Conservation (phyloP, 257 asterid genomes). For the Orobanche coerulescens region DNA sequence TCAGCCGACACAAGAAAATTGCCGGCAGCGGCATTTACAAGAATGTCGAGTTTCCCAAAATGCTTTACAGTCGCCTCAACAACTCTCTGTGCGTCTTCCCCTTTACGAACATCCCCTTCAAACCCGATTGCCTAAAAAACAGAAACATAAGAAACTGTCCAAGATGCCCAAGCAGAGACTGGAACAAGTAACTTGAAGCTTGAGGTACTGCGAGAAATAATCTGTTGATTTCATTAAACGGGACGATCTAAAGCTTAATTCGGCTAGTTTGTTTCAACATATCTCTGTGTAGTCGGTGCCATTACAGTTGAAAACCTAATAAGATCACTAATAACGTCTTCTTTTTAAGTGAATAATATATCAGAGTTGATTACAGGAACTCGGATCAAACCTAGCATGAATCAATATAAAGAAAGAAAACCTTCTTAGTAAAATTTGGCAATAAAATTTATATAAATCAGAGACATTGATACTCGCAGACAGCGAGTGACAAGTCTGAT, state of each 20-base stretch:
- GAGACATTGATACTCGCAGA: too few species aligned
- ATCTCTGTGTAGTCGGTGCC: too few species aligned
- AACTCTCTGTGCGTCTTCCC: slow-evolving; percentile 66
- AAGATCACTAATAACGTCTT: not conserved
- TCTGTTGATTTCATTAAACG: too few species aligned
- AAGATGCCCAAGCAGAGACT: too few species aligned
- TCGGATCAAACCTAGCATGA: not conserved
- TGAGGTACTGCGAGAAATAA: too few species aligned
- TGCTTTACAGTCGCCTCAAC: slow-evolving; percentile 63
- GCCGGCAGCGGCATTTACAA: slow-evolving; percentile 93
- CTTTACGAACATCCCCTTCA: slow-evolving; percentile 76
- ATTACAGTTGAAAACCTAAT: not conserved
- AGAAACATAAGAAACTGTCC: not conserved
- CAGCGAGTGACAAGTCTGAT: too few species aligned
- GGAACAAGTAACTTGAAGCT: too few species aligned
- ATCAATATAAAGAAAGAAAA: too few species aligned
- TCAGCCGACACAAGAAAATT: slow-evolving; percentile 79
- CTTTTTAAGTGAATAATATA: not conserved
- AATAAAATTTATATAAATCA: too few species aligned
- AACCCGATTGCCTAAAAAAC: slow-evolving; percentile 68
- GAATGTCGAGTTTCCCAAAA: slow-evolving; percentile 85
- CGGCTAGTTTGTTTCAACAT: too few species aligned
- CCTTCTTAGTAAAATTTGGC: too few species aligned
- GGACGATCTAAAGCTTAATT: too few species aligned
- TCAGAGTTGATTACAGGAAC: not conserved